Percentiles rank a stretch among this genome's conserved stretches.
phyloP scores from a whole-genome alignment of 2,329 filamentous ascomycete genomes.

The Chaetomium olivaceum region DNA sequence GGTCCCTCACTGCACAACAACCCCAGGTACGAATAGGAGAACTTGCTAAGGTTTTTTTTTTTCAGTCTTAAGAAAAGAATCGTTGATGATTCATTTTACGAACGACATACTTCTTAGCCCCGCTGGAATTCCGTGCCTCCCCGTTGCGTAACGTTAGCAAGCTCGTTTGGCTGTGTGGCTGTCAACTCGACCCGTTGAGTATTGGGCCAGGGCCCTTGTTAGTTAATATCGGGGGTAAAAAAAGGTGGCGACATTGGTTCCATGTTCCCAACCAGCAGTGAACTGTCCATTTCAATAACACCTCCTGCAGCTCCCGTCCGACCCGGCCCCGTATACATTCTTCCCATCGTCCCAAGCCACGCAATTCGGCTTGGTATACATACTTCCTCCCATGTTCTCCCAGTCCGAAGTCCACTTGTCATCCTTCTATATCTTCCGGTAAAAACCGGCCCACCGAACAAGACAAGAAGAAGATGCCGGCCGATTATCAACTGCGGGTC shows the following conservation, averaged over 20 bases:
- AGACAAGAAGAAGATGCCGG: not conserved
- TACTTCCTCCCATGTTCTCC: constrained; percentile 36
- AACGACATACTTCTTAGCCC: too few species aligned
- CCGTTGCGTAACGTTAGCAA: not conserved
- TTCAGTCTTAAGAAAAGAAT: too few species aligned
- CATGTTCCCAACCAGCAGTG: not conserved
- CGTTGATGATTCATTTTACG: too few species aligned
- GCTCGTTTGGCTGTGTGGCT: not conserved
- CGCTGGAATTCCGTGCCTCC: not conserved
- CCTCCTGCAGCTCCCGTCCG: constrained; percentile 26
- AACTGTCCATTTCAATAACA: constrained; percentile 20
- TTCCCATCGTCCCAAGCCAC: constrained; percentile 28
- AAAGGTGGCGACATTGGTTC: not conserved
- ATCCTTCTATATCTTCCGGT: constrained; percentile 26
- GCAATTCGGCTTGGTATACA: constrained; percentile 29
- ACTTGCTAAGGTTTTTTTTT: too few species aligned
- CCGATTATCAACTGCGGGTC: not conserved
- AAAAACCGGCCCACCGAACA: constrained; percentile 15
- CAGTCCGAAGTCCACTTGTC: constrained; percentile 30
- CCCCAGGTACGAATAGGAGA: too few species aligned
- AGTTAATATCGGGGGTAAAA: not conserved
- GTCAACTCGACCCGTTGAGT: not conserved
- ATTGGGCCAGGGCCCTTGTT: not conserved
- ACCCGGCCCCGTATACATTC: constrained; percentile 28
- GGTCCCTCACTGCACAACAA: too few species aligned